Base-by-base conservation (phyloP, 1,139 yeast species). In the Lodderomyces jiufengensis region DNA sequence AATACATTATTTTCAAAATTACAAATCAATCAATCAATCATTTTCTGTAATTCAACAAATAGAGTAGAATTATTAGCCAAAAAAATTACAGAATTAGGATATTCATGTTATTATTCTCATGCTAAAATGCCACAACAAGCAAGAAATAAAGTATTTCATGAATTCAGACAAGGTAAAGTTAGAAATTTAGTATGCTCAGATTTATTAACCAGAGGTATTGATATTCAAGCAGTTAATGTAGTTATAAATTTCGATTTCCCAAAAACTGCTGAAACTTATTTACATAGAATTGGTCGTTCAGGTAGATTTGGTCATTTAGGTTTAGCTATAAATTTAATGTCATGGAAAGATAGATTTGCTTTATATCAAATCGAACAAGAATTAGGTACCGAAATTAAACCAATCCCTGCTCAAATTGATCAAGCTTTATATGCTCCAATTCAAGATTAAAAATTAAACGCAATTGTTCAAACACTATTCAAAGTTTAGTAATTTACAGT, bases 251-350 rank as follows among this genome's bases (percentile, higher is more conserved):
- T 92, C 62, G 98, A 92, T 64, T 92, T 92, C 80, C 98, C 99
- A 44, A 92, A 92, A 63, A 88, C 86, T 41, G 97, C 97, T 9
- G 98, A 92, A 64, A 92, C 97, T 29, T 92, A 92, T 62, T 76
- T 92, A 52, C 98, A 92, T 66, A 85, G 98, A 76, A 94, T 92
- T 55, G 97, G 99, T 73, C 90, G 99, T 72, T 88, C 97, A 3
- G 99, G 98, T 51, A 84, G 98, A 73, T 92, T 88, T 59, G 98
- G 98, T 49, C 98, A 94, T 61, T 78, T 90, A 57, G 98, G 98
- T 73, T 76, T 92, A 59, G 98, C 98, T 29, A 90, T 92, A 56
- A 94, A 92, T 64, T 78, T 92, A 54, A 88, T 92, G 70, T 86
- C 90, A 61, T 92, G 97, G 97, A 83, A 88, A 55, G 98, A 94